These are phyloP conservation scores for Globisporangium irregulare DNA, from an alignment of 352 stramenopile genomes.

Conservation along the genomic window DNA sequence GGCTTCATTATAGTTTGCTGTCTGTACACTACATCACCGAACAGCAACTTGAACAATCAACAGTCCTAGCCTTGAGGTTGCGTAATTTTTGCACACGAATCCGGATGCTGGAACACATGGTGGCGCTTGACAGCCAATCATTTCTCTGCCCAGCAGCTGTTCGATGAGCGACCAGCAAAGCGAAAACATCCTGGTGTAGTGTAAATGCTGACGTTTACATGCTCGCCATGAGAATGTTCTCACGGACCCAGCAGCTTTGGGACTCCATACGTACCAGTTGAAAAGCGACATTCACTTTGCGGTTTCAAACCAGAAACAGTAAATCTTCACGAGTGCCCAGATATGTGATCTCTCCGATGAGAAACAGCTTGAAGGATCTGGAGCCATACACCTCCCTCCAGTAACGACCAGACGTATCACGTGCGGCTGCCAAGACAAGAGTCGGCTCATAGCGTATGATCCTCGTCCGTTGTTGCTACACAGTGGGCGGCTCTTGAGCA, in stretches of 20 bases:
- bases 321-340: neutral
- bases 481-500: no score
- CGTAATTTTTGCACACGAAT: constrained; percentile 4
- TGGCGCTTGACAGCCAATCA: neutral
- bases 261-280: no score
- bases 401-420: neutral
- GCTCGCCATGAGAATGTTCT: neutral
- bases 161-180: neutral
- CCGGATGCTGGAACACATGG: constrained; percentile 2
- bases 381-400: neutral
- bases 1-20: neutral
- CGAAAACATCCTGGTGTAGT: neutral
- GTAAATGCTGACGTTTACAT: neutral
- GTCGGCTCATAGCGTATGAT: no score
- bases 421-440: no score
- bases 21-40: neutral
- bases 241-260: neutral
- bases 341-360: neutral
- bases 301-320: constrained; percentile 1
- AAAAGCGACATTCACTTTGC: neutral
- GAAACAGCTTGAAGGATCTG: neutral
- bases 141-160: neutral
- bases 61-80: neutral
- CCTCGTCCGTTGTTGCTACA: no score
- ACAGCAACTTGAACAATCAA: constrained; percentile 1